Evolutionary conservation across 2,329 filamentous ascomycete genomes (phyloP), one percentile per base, ranked within the genome.

Genomic region (Fusarium brachygibbosum): DNA sequence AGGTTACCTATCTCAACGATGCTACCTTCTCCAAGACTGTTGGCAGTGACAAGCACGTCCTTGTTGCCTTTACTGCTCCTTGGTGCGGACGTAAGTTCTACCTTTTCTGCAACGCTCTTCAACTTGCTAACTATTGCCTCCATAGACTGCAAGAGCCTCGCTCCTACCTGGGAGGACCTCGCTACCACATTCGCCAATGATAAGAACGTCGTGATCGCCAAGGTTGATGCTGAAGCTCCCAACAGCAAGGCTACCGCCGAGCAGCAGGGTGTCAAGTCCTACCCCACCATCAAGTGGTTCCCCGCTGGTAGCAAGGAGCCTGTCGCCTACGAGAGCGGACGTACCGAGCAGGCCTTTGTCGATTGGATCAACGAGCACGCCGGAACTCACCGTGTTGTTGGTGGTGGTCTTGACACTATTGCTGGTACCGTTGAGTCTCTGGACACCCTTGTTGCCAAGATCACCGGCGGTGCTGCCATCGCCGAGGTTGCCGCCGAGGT

Each of bases 211-310:
- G 79, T 97, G 44, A 90, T 99, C 76, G 96, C 94, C 80, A 98
- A 99, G 85, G 91, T 99, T 66, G 95, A 99, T 78, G 94, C 93
- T 77, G 95, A 99, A 82, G 89, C 91, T 31, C 90, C 93, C 74
- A 93, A 93, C 81, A 89, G 91, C 80, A 98, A 97, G 83, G 87
- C 87, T 44, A 89, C 90, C 50, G 91, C 94, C 52, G 82, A 88
- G 77, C 89, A 90, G 52, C 90, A 96, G 78, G 93, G 90, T 65
- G 88, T 99, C 72, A 87, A 87, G 57, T 93, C 91, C 35, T 99
- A 97, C 86, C 96, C 96, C 50, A 99, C 96, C 68, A 97, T 99
- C 85, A 97, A 97, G 85, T 99, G 91, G 88, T 99, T 98, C 88
- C 88, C 93, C 73, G 92, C 91, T 79, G 94, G 94, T 74, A 92